These are phyloP conservation scores for Quercus phellos DNA, from an alignment of 331 rosid genomes.

Conservation along the genomic window DNA sequence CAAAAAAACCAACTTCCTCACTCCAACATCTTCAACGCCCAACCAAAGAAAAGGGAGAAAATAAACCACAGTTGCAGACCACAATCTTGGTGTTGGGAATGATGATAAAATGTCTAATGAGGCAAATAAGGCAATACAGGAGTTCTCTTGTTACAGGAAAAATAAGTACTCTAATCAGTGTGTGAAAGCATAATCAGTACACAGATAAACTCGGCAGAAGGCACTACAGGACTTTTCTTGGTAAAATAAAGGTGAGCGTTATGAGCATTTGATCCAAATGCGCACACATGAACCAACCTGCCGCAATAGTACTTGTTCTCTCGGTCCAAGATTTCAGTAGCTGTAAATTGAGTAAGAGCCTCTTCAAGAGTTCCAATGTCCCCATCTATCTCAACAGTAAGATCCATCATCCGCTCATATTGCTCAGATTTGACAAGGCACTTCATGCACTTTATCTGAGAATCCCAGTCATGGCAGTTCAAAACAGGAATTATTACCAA, in stretches of 20 bases:
- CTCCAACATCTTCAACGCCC: neutral
- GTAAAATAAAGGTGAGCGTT: neutral
- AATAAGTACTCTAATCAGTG: neutral
- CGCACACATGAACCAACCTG: constrained; percentile 49
- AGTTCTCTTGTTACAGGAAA: neutral
- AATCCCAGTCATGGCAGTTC: constrained; percentile 26
- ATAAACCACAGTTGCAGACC: neutral
- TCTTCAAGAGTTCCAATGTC: constrained; percentile 78
- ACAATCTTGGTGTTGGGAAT: neutral
- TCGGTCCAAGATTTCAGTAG: constrained; percentile 71
- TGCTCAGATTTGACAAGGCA: constrained; percentile 72
- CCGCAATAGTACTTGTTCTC: constrained; percentile 68
- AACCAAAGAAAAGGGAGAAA: neutral
- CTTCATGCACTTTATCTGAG: constrained; percentile 75
- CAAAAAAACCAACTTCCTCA: neutral
- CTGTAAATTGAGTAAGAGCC: constrained; percentile 84
- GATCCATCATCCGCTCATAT: constrained; percentile 85
- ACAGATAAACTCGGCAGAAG: neutral
- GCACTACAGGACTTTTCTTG: neutral
- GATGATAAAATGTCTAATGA: neutral
- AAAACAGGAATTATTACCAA: constrained; percentile 9
- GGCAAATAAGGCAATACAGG: neutral
- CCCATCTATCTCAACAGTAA: constrained; percentile 80
- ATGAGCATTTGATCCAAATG: neutral
- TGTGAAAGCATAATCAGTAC: neutral